phyloP scores from a whole-genome alignment of 129 eudicot species.

The Smallanthus sonchifolius region DNA sequence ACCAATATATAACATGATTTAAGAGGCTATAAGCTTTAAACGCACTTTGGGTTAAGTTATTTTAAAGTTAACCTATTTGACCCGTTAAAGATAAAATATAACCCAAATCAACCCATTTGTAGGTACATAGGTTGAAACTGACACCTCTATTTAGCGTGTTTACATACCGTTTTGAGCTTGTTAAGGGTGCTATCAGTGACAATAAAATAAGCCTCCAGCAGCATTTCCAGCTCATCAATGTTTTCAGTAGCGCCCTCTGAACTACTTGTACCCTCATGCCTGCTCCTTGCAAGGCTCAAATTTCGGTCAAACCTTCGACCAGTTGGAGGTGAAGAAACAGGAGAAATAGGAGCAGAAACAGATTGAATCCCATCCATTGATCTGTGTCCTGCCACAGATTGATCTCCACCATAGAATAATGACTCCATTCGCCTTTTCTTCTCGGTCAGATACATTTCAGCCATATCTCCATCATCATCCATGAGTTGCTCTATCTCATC shows the following conservation, averaged over 20 bases:
- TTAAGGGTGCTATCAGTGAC: slow-evolving; percentile 82
- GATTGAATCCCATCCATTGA: slow-evolving; percentile 54
- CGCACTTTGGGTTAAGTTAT: no score
- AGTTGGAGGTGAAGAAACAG: slow-evolving; percentile 69
- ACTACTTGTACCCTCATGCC: slow-evolving; percentile 75
- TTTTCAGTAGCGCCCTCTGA: slow-evolving; percentile 57
- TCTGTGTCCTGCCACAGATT: slow-evolving; percentile 52
- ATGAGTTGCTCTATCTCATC: slow-evolving; percentile 97
- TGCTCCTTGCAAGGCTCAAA: slow-evolving; percentile 74
- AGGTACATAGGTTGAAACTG: no score
- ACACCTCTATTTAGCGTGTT: not conserved
- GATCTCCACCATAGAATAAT: slow-evolving; percentile 54
- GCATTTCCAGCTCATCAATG: slow-evolving; percentile 84
- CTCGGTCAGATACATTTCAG: slow-evolving; percentile 93
- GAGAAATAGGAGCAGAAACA: slow-evolving; percentile 85
- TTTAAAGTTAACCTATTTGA: no score
- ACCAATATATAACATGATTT: no score
- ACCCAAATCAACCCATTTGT: no score
- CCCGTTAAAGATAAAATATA: no score
- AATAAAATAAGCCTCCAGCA: slow-evolving; percentile 17
- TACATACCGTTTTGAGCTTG: slow-evolving; percentile 73
- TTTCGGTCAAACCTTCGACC: slow-evolving; percentile 55
- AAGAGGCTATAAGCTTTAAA: no score
- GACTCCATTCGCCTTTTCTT: slow-evolving; percentile 69
- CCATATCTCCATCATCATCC: slow-evolving; percentile 99